Percentiles rank a stretch among this genome's conserved stretches.
Conservation (phyloP, 2,329 filamentous ascomycete species). For the Colletotrichum sojae region DNA sequence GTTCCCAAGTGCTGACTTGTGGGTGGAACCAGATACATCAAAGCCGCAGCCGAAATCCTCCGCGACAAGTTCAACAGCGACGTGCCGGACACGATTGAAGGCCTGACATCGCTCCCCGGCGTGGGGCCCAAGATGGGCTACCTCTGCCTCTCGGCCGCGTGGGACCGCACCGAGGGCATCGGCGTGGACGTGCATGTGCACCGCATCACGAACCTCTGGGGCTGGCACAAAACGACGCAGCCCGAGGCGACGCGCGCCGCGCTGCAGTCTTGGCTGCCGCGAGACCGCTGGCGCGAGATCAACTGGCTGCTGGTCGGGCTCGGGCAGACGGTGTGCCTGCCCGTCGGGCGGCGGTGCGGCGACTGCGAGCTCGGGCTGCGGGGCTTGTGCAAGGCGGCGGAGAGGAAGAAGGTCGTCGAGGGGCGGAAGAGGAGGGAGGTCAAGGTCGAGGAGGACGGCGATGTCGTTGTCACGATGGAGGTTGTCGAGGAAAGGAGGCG, state of each 20-base stretch:
- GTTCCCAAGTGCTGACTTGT: background rate
- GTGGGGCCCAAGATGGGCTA: slow-evolving; percentile 97
- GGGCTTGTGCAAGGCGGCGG: slow-evolving; percentile 82
- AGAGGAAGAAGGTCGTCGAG: slow-evolving; percentile 73
- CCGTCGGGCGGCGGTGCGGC: slow-evolving; percentile 84
- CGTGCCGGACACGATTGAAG: slow-evolving; percentile 84
- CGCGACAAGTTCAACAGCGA: slow-evolving; percentile 79
- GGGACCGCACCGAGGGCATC: slow-evolving; percentile 78
- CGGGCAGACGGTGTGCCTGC: slow-evolving; percentile 88
- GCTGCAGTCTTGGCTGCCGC: slow-evolving; percentile 86
- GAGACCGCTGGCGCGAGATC: slow-evolving; percentile 91
- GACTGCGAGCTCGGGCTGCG: slow-evolving; percentile 85
- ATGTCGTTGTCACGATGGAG: slow-evolving; percentile 41
- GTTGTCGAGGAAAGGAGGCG: slow-evolving; percentile 49
- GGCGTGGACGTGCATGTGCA: slow-evolving; percentile 97
- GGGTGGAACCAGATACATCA: slow-evolving; percentile 70
- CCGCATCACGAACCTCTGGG: slow-evolving; percentile 94
- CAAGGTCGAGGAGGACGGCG: slow-evolving; percentile 42
- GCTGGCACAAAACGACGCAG: slow-evolving; percentile 85
- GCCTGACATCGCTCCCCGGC: slow-evolving; percentile 83
- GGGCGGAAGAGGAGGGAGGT: slow-evolving; percentile 65
- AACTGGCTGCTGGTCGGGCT: slow-evolving; percentile 91
- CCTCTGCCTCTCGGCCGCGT: slow-evolving; percentile 83
- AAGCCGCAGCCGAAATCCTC: slow-evolving; percentile 80
- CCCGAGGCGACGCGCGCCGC: slow-evolving; percentile 86